Conservation (phyloP, 768 basidiomycete genomes). For the Rhizopogon vinicolor region DNA sequence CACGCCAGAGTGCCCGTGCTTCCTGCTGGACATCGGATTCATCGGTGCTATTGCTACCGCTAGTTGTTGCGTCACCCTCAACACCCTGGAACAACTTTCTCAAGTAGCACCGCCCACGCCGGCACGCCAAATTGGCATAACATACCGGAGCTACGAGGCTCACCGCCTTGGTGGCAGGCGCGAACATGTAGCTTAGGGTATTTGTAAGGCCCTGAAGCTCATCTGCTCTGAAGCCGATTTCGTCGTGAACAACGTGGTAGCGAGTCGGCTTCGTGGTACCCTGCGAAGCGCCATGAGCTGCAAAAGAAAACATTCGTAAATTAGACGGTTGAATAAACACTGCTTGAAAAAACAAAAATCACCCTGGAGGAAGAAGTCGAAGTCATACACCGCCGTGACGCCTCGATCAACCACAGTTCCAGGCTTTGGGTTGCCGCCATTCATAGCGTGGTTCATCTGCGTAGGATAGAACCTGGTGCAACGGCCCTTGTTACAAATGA, state of each 20-base stretch:
- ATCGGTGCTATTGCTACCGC: slow-evolving; percentile 30
- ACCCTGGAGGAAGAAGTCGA: slow-evolving; percentile 53
- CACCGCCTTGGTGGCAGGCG: slow-evolving; percentile 48
- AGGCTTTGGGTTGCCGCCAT: slow-evolving; percentile 47
- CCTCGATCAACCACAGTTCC: slow-evolving; percentile 55
- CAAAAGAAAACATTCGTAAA: neutral
- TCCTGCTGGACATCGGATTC: slow-evolving; percentile 52
- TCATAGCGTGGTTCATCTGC: slow-evolving; percentile 34
- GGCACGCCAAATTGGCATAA: slow-evolving; percentile 47
- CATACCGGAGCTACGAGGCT: slow-evolving; percentile 32
- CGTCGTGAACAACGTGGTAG: slow-evolving; percentile 53
- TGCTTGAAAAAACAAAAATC: slow-evolving; percentile 4
- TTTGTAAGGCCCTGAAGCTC: slow-evolving; percentile 49
- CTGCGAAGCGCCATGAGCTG: slow-evolving; percentile 43
- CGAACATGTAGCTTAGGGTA: slow-evolving; percentile 50
- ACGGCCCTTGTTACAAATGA: slow-evolving; percentile 55
- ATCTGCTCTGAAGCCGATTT: slow-evolving; percentile 45
- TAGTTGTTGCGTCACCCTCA: slow-evolving; percentile 21
- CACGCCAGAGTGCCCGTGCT: slow-evolving; percentile 54
- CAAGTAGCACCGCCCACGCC: slow-evolving; percentile 50
- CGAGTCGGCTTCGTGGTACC: slow-evolving; percentile 49
- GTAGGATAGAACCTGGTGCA: slow-evolving; percentile 56
- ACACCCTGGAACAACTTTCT: slow-evolving; percentile 41
- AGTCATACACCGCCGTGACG: slow-evolving; percentile 49
- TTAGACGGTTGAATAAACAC: neutral